These are phyloP conservation scores for Agarophyton chilense DNA, from an alignment of 23 red algal species.

Conservation along the genomic window DNA sequence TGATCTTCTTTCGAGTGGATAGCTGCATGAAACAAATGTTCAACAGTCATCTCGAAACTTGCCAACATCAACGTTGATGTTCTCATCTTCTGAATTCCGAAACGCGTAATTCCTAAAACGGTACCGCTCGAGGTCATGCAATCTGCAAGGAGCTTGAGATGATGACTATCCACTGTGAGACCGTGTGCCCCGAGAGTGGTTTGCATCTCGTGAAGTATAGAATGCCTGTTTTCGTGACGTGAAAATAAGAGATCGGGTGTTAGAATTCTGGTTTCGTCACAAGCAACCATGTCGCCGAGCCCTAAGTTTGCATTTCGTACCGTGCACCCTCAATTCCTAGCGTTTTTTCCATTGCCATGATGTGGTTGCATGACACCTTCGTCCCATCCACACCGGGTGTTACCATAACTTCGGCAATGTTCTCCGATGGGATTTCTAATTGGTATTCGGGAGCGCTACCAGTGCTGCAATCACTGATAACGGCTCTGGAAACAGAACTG, in stretches of 20 bases:
- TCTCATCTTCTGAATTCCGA: constrained; percentile 97
- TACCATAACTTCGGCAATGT: constrained; percentile 83
- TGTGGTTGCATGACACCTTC: constrained; percentile 90
- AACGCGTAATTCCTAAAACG: constrained; percentile 86
- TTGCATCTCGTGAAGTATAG: constrained; percentile 88
- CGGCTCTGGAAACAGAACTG: constrained; percentile 66
- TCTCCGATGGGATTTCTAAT: constrained; percentile 82
- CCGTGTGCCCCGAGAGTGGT: constrained; percentile 89
- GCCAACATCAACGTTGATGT: constrained; percentile 96
- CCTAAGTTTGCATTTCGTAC: not conserved
- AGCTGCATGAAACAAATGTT: constrained; percentile 99
- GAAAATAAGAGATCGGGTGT: not conserved
- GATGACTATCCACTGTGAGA: constrained; percentile 86
- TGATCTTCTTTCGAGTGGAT: constrained; percentile 82
- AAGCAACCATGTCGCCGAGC: not conserved
- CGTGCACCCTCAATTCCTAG: constrained; percentile 96
- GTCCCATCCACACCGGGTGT: constrained; percentile 74
- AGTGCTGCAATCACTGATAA: constrained; percentile 78
- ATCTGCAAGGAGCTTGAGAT: constrained; percentile 93
- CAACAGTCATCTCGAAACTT: constrained; percentile 98
- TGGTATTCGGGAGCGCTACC: constrained; percentile 50
- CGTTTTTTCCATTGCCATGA: constrained; percentile 86
- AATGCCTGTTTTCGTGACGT: not conserved
- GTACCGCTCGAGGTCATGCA: constrained; percentile 89
- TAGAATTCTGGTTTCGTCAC: not conserved